Conservation (phyloP, 2,329 filamentous ascomycete genomes). For the Colletotrichum tropicicola region DNA sequence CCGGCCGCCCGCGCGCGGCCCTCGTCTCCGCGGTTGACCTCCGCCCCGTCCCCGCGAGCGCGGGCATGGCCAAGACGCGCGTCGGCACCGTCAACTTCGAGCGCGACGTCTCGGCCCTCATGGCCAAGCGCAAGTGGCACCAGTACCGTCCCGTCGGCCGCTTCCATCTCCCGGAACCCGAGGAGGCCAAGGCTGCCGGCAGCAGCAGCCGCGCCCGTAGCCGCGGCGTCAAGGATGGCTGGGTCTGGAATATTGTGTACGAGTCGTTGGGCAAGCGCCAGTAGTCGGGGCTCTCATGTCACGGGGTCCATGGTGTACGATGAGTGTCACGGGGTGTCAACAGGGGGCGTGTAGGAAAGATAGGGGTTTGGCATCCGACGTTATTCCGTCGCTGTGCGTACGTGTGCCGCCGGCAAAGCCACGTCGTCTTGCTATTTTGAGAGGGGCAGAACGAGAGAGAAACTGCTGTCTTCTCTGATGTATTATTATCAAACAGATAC, state of each 20-base stretch:
- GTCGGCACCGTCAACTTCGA: conserved; percentile 51
- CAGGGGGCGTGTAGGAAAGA: neutral
- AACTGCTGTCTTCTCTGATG: neutral
- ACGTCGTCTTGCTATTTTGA: neutral
- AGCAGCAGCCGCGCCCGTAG: conserved; percentile 34
- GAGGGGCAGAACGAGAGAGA: neutral
- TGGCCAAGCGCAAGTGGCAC: conserved; percentile 47
- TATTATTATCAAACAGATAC: conserved; percentile 3
- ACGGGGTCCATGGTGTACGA: neutral
- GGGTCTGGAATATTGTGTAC: conserved; percentile 51
- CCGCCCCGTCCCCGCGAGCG: conserved; percentile 32
- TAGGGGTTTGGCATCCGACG: neutral
- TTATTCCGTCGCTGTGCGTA: conserved; percentile 11
- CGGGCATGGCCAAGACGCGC: conserved; percentile 33
- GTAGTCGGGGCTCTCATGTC: neutral
- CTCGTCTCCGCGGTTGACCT: conserved; percentile 50
- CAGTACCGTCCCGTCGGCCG: conserved; percentile 47
- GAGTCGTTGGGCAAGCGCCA: conserved; percentile 39
- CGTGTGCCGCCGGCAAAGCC: neutral
- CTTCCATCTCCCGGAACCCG: conserved; percentile 43
- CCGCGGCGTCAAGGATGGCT: conserved; percentile 44
- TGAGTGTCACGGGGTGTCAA: too few relatives aligned
- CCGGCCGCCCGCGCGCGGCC: conserved; percentile 63
- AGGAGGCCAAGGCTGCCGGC: conserved; percentile 39
- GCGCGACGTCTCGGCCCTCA: conserved; percentile 46